phyloP scores from a whole-genome alignment of 495 filamentous ascomycete genomes.

The Penicillium dipodomyicola region DNA sequence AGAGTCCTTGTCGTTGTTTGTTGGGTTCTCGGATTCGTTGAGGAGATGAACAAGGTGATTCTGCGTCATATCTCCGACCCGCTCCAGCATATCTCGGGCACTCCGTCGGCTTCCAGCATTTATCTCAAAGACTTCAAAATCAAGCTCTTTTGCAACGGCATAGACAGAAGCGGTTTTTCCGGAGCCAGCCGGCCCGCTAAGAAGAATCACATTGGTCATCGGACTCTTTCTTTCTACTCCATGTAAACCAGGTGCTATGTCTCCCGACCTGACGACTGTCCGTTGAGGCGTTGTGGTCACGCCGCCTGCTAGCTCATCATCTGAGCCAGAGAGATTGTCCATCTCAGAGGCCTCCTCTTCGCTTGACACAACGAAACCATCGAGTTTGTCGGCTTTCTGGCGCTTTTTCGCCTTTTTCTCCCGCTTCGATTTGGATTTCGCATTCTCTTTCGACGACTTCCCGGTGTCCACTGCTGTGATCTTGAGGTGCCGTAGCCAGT shows the following conservation, averaged over 20 bases:
- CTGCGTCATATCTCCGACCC: conserved; percentile 91
- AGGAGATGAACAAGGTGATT: conserved; percentile 81
- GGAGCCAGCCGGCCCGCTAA: conserved; percentile 87
- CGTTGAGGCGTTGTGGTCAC: conserved; percentile 46
- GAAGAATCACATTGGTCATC: conserved; percentile 62
- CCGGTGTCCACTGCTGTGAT: conserved; percentile 71
- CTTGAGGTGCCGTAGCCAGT: conserved; percentile 79
- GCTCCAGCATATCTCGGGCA: conserved; percentile 87
- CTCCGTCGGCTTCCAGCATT: conserved; percentile 78
- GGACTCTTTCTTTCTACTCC: conserved; percentile 48
- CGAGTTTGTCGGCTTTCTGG: conserved; percentile 64
- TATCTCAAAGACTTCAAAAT: conserved; percentile 94
- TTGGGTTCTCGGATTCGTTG: conserved; percentile 29
- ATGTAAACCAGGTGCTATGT: conserved; percentile 37
- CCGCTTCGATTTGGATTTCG: conserved; percentile 44
- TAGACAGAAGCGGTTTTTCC: conserved; percentile 93
- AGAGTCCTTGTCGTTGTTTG: conserved; percentile 41
- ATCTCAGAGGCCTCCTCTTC: conserved; percentile 78
- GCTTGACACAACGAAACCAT: conserved; percentile 82
- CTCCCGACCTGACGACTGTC: conserved; percentile 63
- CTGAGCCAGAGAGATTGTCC: conserved; percentile 66
- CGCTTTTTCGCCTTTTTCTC: conserved; percentile 61
- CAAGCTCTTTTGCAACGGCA: conserved; percentile 92
- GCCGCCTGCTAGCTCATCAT: conserved; percentile 50
- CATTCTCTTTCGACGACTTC: conserved; percentile 38